A percentile compares a stretch with the other conserved stretches of the same genome.
Conservation (phyloP, 805 yeast genomes). For the Zygoascus biomembranicola region DNA sequence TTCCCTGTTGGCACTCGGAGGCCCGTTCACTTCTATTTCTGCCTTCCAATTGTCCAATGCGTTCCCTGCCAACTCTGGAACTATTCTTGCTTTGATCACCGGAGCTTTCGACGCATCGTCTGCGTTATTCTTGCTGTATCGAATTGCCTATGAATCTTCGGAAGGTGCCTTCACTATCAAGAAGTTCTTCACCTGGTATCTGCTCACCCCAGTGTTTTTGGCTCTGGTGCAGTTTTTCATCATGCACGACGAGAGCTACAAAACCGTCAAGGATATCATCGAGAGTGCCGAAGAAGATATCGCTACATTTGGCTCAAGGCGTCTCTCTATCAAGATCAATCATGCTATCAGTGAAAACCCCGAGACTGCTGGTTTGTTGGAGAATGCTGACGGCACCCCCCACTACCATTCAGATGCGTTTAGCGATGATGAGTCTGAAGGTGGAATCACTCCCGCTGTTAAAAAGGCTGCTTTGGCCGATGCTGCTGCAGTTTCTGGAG, state of each 20-base stretch:
- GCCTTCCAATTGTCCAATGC: slow-evolving; percentile 84
- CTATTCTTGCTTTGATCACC: slow-evolving; percentile 70
- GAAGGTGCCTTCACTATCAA: slow-evolving; percentile 35
- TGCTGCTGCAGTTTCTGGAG: slow-evolving; percentile 33
- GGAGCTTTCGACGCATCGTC: slow-evolving; percentile 94
- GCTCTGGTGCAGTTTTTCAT: slow-evolving; percentile 61
- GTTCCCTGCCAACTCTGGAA: slow-evolving; percentile 76
- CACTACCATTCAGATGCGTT: not conserved
- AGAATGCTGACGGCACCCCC: not conserved
- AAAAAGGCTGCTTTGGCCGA: slow-evolving; percentile 10
- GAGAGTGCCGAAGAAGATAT: not conserved
- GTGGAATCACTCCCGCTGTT: not conserved
- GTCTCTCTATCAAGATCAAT: slow-evolving; percentile 1
- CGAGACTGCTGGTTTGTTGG: slow-evolving; percentile 27
- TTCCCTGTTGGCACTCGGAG: slow-evolving; percentile 72
- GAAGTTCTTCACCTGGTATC: slow-evolving; percentile 57
- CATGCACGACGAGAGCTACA: slow-evolving; percentile 66
- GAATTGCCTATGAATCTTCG: slow-evolving; percentile 48
- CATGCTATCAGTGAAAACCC: slow-evolving; percentile 51
- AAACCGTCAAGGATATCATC: slow-evolving; percentile 43
- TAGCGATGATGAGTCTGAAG: not conserved
- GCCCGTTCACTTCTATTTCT: slow-evolving; percentile 88
- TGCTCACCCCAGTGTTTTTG: slow-evolving; percentile 73
- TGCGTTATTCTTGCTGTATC: slow-evolving; percentile 73
- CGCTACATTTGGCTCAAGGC: not conserved